Evolutionary conservation across 1,284 basidiomycete genomes (phyloP).

Genomic region (Ceratobasidium sp.): DNA sequence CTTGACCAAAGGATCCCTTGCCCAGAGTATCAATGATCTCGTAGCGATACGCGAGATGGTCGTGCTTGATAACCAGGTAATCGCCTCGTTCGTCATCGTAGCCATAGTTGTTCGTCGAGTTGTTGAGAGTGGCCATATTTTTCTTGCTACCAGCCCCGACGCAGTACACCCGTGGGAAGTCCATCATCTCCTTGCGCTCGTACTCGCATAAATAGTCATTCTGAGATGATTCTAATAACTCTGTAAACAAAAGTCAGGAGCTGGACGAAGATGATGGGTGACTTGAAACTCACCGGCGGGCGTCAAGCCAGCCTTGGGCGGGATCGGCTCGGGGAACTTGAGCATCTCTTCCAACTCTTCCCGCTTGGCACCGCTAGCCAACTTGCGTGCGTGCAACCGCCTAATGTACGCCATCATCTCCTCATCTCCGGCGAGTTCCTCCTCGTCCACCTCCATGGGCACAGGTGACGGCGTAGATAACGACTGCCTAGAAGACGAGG

Average conservation of each 20-base stretch:
- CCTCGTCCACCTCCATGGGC: conserved; percentile 83
- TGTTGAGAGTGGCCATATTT: conserved; percentile 79
- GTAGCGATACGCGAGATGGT: conserved; percentile 97
- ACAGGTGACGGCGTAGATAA: conserved; percentile 84
- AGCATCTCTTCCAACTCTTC: conserved; percentile 91
- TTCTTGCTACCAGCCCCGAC: conserved; percentile 85
- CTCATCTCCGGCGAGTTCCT: conserved; percentile 91
- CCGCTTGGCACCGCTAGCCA: conserved; percentile 84
- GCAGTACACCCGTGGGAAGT: conserved; percentile 88
- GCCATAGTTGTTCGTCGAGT: conserved; percentile 89
- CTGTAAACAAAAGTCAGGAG: conserved; percentile 57
- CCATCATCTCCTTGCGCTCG: conserved; percentile 92
- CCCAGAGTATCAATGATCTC: conserved; percentile 93
- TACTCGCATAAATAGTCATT: conserved; percentile 80
- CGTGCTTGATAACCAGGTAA: conserved; percentile 89
- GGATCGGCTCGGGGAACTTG: conserved; percentile 90
- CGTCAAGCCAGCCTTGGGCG: conserved; percentile 75
- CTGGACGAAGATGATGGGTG: background rate
- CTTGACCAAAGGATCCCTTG: conserved; percentile 99
- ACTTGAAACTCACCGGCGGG: conserved; percentile 71
- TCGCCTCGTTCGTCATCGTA: conserved; percentile 99
- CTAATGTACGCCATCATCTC: conserved; percentile 97
- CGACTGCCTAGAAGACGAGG: conserved; percentile 79
- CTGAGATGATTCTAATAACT: conserved; percentile 70
- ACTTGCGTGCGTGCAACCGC: conserved; percentile 88